phyloP scores from a whole-genome alignment of 2,329 filamentous ascomycete genomes.

The Berkeleyomyces rouxiae region DNA sequence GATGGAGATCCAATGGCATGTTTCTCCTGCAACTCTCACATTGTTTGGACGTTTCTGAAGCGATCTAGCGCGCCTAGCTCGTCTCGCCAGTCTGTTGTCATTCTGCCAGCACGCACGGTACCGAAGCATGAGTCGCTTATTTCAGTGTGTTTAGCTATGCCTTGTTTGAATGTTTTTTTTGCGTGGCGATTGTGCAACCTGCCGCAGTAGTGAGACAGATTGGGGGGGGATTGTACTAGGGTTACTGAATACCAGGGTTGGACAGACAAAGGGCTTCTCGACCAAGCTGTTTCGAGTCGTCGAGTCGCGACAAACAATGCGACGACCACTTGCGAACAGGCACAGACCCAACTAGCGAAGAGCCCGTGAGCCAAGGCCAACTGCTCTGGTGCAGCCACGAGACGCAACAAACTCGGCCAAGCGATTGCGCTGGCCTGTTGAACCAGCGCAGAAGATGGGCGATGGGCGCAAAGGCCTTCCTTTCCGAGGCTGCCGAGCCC shows the following conservation, averaged over 20 bases:
- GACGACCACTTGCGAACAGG: too few relatives aligned
- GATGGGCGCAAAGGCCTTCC: not conserved
- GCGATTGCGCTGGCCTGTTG: not conserved
- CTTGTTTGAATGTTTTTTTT: not conserved
- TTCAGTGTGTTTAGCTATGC: not conserved
- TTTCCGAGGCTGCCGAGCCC: not conserved
- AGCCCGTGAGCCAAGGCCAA: too few relatives aligned
- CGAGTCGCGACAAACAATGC: too few relatives aligned
- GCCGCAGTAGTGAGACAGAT: not conserved
- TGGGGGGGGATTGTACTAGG: not conserved
- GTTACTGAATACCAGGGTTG: not conserved
- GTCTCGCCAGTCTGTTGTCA: constrained; percentile 5
- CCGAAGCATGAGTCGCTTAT: not conserved
- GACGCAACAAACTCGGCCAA: not conserved
- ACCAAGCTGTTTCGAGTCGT: not conserved
- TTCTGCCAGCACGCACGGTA: not conserved
- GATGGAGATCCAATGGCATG: constrained; percentile 3
- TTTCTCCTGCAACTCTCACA: constrained; percentile 15
- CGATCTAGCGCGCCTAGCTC: constrained; percentile 8
- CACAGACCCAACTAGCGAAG: too few relatives aligned
- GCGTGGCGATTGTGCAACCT: not conserved
- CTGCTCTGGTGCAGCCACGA: not conserved
- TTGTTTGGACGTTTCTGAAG: constrained; percentile 7
- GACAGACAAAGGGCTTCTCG: not conserved
- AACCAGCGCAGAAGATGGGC: not conserved